Evolutionary conservation across 2,329 filamentous ascomycete species (phyloP), one percentile per base, ranked within the genome.

Genomic region (Dryadomyces quercivorus): DNA sequence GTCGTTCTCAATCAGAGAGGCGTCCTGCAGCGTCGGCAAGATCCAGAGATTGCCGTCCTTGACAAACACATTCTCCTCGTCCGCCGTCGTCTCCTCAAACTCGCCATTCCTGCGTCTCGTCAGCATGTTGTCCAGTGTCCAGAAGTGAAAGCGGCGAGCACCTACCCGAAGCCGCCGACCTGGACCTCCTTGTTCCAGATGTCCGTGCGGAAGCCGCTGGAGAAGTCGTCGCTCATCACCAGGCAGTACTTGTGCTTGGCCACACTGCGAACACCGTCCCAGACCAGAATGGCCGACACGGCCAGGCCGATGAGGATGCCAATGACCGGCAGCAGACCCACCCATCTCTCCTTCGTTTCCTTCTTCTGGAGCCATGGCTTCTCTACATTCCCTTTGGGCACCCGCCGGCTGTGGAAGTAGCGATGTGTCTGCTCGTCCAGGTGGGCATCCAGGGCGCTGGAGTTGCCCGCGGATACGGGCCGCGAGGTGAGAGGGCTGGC

Each of bases 261-360:
- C 3, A 93, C 86, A 55, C 80, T 84, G 51, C 71, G 70, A 43
- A 91, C 65, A 4, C 88, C 88, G 60, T 91, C 84, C 75, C 82
- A 93, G 50, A 93, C 73, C 47, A 93, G 69, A 62, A 91, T 80
- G 1, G 76, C 87, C 1, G 84, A 80, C 44, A 91, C 70, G 2
- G 67, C 78, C 40, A 92, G 65, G 15, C 88, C 88, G 15, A 90
- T 57, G 3, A 82, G 50, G 51, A 93, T 79, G 49, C 87, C 88
- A 22, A 88, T 65, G 45, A 90, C 64, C 2, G 88, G 88, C 55
- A 94, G 77, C 59, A 92, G 89, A 2, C 84, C 90, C 9, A 88
- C 82, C 88, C 88, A 93, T 72, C 89, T 93, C 74, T 92, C 86
- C 66, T 82, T 85, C 13, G 85, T 83, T 60, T 91, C 84, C 55